Base-by-base conservation (phyloP, 208 protist species). In the Tetramitus jugosus region DNA sequence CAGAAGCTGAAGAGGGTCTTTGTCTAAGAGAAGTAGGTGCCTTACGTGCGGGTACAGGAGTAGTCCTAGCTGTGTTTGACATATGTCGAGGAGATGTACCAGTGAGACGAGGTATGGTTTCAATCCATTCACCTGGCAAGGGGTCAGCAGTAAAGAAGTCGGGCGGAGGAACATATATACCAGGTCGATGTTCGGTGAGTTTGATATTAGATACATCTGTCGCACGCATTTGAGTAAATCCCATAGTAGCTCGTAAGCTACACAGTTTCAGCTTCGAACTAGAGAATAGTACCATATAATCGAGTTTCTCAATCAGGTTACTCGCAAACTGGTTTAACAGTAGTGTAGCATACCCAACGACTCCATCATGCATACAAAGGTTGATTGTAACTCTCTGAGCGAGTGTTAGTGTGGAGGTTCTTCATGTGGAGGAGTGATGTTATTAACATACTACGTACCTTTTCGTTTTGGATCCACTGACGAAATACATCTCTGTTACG, bases 101-200 rank as follows among this genome's bases (percentile, higher is more conserved):
- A 20, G 49, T 56, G 49, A 69, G 62, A 3, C 26, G 37, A n/a
- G 62, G 62, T 37, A 79, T 67, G 13, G 46, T 33, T 46, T 64
- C 53, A 56, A 79, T 79, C 76, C 76, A 79, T n/a, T 79, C 76
- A 10, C 40, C 76, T 49, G 76, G 76, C 62, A 79, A 43, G 7
- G 76, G 76, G 45, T 79, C 76, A 23, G 60, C 76, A 23, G 53
- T 79, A 42, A 35, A 71, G 39, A 79, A 79, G 43, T 76, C 71
- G 13, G 29, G 7, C 1, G 71, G 53, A 45, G 71, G 71, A n/a
- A 76, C 43, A 39, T 42, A 76, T 31, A 76, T 31, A 43, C 71
- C 71, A 13, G 20, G 26, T n/a, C n/a, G n/a, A n/a, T n/a, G n/a
- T n/a, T n/a, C n/a, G 37, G 13, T 10, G 7, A 76, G 26, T n/a